phyloP scores from a whole-genome alignment of 2,329 filamentous ascomycete species.

The Fusarium paranaense region DNA sequence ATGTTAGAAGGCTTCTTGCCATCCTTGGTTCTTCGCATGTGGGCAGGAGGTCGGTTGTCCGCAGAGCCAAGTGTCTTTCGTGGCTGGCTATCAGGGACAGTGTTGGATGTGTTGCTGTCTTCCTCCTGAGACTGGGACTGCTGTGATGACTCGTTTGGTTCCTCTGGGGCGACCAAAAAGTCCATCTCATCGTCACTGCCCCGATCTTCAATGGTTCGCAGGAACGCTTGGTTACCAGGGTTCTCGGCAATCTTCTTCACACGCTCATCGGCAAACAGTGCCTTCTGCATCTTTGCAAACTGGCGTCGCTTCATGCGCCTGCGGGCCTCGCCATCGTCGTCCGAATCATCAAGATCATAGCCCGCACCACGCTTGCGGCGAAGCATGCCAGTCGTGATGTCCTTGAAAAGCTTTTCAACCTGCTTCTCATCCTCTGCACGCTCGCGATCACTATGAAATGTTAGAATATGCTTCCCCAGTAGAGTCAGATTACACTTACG shows the following conservation, averaged over 20 bases:
- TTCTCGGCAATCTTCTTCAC: conserved; percentile 91
- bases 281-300: conserved; percentile 91
- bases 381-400: conserved; percentile 89
- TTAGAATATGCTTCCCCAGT: conserved; percentile 19
- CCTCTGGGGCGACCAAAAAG: conserved; percentile 68
- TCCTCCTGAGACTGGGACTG: conserved; percentile 51
- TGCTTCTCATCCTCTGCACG: conserved; percentile 85
- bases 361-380: conserved; percentile 86
- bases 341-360: conserved; percentile 88
- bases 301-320: conserved; percentile 86
- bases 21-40: conserved; percentile 70
- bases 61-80: conserved; percentile 51
- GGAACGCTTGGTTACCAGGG: conserved; percentile 89
- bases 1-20: conserved; percentile 78
- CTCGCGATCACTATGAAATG: conserved; percentile 74
- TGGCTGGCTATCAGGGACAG: conserved; percentile 66
- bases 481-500: conserved; percentile 70
- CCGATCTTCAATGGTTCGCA: conserved; percentile 88
- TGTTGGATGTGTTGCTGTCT: conserved; percentile 47
- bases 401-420: conserved; percentile 90
- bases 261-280: conserved; percentile 87
- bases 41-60: conserved; percentile 66
- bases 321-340: conserved; percentile 84
- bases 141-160: conserved; percentile 48
- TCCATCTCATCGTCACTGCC: conserved; percentile 82